phyloP scores from a whole-genome alignment of 306 rosid genomes.

The Ziziphus jujuba region DNA sequence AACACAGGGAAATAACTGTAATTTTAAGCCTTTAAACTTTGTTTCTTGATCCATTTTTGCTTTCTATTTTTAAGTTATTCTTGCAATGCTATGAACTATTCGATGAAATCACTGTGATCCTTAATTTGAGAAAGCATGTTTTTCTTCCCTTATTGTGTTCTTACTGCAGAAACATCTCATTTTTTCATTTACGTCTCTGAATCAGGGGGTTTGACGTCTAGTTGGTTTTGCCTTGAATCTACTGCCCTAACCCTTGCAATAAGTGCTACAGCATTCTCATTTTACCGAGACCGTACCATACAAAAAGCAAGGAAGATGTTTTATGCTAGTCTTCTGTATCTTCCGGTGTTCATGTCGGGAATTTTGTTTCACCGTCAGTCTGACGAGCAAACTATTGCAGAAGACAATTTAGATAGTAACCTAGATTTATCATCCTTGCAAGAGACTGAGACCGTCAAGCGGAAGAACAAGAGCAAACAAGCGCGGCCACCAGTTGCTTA shows the following conservation, averaged over 20 bases:
- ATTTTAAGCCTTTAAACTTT: neutral
- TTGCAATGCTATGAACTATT: neutral
- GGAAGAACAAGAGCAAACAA: slow-evolving; percentile 23
- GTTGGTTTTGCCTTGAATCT: slow-evolving; percentile 93
- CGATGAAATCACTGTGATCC: neutral
- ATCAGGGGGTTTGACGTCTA: slow-evolving; percentile 90
- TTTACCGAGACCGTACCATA: slow-evolving; percentile 64
- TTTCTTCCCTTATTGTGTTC: neutral
- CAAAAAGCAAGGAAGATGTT: slow-evolving; percentile 89
- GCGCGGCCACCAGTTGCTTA: slow-evolving; percentile 75
- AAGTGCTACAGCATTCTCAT: slow-evolving; percentile 72
- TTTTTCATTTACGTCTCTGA: slow-evolving; percentile 11
- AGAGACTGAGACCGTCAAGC: slow-evolving; percentile 25
- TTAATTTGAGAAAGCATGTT: neutral
- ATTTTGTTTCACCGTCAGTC: slow-evolving; percentile 76
- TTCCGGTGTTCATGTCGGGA: slow-evolving; percentile 91
- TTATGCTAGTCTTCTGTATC: slow-evolving; percentile 89
- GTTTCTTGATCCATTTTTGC: neutral
- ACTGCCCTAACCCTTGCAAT: slow-evolving; percentile 79
- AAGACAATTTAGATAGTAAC: slow-evolving; percentile 27
- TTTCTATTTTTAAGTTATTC: neutral
- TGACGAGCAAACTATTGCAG: slow-evolving; percentile 35
- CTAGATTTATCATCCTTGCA: slow-evolving; percentile 27
- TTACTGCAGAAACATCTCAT: neutral
- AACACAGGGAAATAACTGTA: no score